phyloP scores from a whole-genome alignment of 2,329 filamentous ascomycete genomes.

The Epichloe baconii region DNA sequence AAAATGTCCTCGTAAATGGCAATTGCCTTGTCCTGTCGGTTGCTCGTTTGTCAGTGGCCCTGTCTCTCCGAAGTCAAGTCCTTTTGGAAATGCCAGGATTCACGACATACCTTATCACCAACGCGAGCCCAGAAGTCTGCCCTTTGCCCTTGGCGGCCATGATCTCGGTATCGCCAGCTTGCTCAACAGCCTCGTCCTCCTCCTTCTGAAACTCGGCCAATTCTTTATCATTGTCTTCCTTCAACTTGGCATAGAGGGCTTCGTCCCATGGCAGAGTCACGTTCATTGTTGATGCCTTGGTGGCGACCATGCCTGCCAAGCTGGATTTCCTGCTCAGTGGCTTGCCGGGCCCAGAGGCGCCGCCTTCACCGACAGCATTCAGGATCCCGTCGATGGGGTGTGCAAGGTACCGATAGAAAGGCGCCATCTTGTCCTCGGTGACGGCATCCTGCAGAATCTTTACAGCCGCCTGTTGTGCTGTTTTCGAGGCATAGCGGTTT shows the following conservation, averaged over 20 bases:
- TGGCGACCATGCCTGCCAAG: constrained; percentile 62
- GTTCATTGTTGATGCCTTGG: constrained; percentile 48
- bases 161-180: constrained; percentile 91
- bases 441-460: constrained; percentile 74
- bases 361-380: constrained; percentile 58
- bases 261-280: constrained; percentile 84
- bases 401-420: constrained; percentile 72
- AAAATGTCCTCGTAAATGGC: constrained; percentile 85
- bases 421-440: constrained; percentile 72
- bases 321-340: constrained; percentile 56
- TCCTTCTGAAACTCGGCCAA: constrained; percentile 68
- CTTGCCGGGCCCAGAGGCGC: constrained; percentile 36
- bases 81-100: not conserved
- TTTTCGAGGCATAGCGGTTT: constrained; percentile 57
- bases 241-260: constrained; percentile 63
- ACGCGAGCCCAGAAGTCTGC: constrained; percentile 94
- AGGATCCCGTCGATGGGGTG: constrained; percentile 73
- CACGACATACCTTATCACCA: constrained; percentile 68
- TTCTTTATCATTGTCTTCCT: constrained; percentile 66
- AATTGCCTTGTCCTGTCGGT: constrained; percentile 74
- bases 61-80: not conserved
- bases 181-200: constrained; percentile 87
- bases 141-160: constrained; percentile 84
- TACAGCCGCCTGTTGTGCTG: constrained; percentile 55
- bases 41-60: not conserved